Percentiles rank a stretch among this genome's conserved stretches.
Evolutionary conservation across 2,329 filamentous ascomycete genomes (phyloP).

Genomic region (Coleophoma cylindrospora): DNA sequence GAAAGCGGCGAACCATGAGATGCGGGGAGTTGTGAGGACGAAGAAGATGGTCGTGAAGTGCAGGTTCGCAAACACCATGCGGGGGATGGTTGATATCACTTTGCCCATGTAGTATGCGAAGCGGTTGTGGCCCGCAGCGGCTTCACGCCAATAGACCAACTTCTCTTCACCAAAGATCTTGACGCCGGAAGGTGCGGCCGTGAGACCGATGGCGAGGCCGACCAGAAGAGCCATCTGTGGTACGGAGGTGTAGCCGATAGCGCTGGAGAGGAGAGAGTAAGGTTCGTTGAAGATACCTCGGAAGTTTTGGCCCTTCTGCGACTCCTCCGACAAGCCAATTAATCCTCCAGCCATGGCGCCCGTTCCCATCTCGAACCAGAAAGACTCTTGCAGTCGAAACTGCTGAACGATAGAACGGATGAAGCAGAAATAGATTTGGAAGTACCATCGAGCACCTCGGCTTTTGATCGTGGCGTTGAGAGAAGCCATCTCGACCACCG

Average conservation of each 20-base stretch:
- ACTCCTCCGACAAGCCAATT: conserved; percentile 47
- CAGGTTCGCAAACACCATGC: conserved; percentile 44
- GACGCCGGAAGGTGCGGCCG: conserved; percentile 48
- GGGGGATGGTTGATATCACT: conserved; percentile 42
- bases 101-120: conserved; percentile 53
- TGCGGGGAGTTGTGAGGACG: conserved; percentile 42
- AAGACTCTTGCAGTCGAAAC: conserved; percentile 42
- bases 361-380: conserved; percentile 50
- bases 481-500: conserved; percentile 32
- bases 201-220: conserved; percentile 50
- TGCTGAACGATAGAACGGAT: conserved; percentile 50
- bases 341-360: conserved; percentile 46
- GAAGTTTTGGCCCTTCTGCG: conserved; percentile 46
- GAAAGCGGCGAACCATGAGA: conserved; percentile 44
- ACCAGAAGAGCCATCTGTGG: conserved; percentile 48
- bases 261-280: conserved; percentile 45
- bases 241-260: conserved; percentile 43
- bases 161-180: conserved; percentile 52
- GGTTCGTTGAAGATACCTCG: conserved; percentile 44
- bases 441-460: conserved; percentile 41
- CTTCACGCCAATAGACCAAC: conserved; percentile 48
- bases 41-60: conserved; percentile 50
- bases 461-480: conserved; percentile 41
- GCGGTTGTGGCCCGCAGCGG: conserved; percentile 50
- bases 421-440: conserved; percentile 49